Evolutionary conservation across 2,329 filamentous ascomycete species (phyloP), one percentile per base, ranked within the genome.

Genomic region (Epichloe coenophiala): DNA sequence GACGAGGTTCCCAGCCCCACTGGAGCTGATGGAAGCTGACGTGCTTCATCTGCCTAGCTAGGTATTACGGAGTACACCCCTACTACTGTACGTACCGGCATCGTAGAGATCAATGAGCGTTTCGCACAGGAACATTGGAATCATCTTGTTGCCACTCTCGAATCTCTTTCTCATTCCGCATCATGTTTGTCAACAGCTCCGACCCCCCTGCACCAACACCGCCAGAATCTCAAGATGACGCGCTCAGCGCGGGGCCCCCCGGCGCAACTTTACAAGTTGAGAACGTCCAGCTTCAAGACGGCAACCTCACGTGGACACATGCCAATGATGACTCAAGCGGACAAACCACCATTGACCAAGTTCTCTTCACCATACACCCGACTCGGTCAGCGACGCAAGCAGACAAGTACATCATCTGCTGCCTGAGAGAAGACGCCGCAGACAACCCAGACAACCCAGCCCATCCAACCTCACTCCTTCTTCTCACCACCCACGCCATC

Each of bases 381-480:
- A 47, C 1, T 37, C 33, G 8, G 8, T 51, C 19, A 35, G 33
- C 2, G 6, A 36, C 2, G 37, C 43, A 50, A 1, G 11, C n/a
- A n/a, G 4, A 13, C 12, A 37, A 33, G 8, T 60, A 55, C 51
- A 51, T 69, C 21, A 59, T 76, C 5, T 64, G 68, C 55, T 63
- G 63, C 23, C 61, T 78, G 6, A 53, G 58, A 3, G 68, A 73
- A 54, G 57, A 62, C 6, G 42, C 57, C 4, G 61, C 57, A 4
- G 61, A 60, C 21, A 55, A 8, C 27, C 27, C 27, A 27, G 23
- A 27, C 23, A 27, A 60, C 52, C 36, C 53, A 47, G 45, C 57
- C 19, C 50, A 54, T 1, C 63, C 62, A 1, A 68, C 60, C 47
- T 54, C 52, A 5, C 57, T 69, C 19, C 46, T 61, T 6, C 53